Evolutionary conservation across 768 basidiomycete genomes (phyloP).

Genomic region (Russula ochroleuca): DNA sequence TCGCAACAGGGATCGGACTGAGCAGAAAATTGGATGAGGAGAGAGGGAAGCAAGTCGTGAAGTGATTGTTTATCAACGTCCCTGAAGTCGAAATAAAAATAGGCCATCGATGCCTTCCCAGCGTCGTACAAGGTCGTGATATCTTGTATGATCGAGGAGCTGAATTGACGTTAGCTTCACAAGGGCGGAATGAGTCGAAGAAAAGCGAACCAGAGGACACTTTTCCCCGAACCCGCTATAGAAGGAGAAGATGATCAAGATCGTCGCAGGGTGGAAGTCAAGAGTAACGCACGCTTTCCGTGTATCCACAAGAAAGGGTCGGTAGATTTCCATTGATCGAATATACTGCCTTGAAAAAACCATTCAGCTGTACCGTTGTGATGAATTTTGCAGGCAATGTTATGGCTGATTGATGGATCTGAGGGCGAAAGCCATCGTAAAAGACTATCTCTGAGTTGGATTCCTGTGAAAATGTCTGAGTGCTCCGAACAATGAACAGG

Average conservation of each 20-base stretch:
- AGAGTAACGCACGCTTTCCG: background rate
- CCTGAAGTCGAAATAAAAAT: constrained; percentile 14
- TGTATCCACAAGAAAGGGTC: constrained; percentile 3
- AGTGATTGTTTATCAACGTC: constrained; percentile 1
- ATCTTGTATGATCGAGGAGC: constrained; percentile 10
- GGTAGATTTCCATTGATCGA: background rate
- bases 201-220: constrained; percentile 1
- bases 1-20: background rate
- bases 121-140: background rate
- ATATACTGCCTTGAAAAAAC: background rate
- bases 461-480: background rate
- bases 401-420: background rate
- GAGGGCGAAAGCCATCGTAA: constrained; percentile 3
- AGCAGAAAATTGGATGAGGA: constrained; percentile 7
- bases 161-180: background rate
- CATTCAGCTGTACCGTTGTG: background rate
- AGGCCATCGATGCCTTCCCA: constrained; percentile 9
- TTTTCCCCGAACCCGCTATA: constrained; percentile 15
- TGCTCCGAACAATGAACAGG: background rate
- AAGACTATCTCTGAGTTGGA: background rate
- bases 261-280: background rate
- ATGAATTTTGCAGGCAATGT: background rate
- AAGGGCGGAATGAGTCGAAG: background rate
- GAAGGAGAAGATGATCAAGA: background rate
- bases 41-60: constrained; percentile 1